phyloP scores from a whole-genome alignment of 306 rosid species.

The Dryas octopetala region DNA sequence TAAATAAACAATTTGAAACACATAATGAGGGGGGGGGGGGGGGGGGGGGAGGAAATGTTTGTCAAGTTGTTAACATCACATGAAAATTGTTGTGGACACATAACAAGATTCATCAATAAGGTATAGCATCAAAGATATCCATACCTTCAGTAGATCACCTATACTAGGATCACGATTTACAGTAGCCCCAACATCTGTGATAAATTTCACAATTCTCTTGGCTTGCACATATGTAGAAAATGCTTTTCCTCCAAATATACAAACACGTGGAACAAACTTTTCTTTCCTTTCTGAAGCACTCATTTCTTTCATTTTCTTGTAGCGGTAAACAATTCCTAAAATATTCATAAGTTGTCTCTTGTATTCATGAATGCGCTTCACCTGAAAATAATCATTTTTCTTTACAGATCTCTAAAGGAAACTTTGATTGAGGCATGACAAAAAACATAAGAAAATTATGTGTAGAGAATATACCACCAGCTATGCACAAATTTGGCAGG shows the following conservation, averaged over 20 bases:
- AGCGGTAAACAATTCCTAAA: constrained; percentile 91
- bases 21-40: no score
- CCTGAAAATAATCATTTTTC: constrained; percentile 47
- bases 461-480: neutral
- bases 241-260: constrained; percentile 97
- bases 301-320: constrained; percentile 98
- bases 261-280: constrained; percentile 88
- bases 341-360: constrained; percentile 87
- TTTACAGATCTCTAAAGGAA: constrained; percentile 15
- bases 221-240: constrained; percentile 94
- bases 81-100: neutral
- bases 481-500: neutral
- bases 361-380: constrained; percentile 98
- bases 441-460: neutral
- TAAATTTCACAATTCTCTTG: constrained; percentile 95
- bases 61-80: neutral
- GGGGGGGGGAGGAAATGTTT: neutral
- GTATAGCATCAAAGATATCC: neutral
- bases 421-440: neutral
- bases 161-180: constrained; percentile 89
- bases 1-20: no score
- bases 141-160: constrained; percentile 94
- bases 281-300: constrained; percentile 59
- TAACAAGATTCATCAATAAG: neutral
- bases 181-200: constrained; percentile 87